phyloP scores from a whole-genome alignment of 2,329 filamentous ascomycete genomes.

The Pseudopithomyces chartarum region DNA sequence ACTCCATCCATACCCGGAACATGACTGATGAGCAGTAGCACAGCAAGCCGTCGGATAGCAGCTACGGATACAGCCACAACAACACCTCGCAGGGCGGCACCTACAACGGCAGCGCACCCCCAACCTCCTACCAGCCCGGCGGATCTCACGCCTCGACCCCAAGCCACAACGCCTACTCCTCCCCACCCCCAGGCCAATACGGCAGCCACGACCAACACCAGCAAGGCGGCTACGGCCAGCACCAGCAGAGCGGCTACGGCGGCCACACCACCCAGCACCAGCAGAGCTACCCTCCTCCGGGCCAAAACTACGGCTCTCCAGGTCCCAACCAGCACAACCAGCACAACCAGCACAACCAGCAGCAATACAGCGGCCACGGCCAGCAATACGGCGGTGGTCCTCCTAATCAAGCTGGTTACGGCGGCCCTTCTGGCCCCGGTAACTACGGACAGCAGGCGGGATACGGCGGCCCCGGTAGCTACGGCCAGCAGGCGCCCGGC shows the following conservation, averaged over 20 bases:
- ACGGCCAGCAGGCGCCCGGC: constrained; percentile 28
- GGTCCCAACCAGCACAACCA: background rate
- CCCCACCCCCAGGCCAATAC: constrained; percentile 18
- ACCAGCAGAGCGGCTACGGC: constrained; percentile 14
- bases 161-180: constrained; percentile 23
- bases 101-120: constrained; percentile 68
- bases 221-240: constrained; percentile 20
- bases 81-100: constrained; percentile 53
- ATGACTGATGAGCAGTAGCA: constrained; percentile 26
- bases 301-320: constrained; percentile 10
- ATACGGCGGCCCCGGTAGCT: constrained; percentile 10
- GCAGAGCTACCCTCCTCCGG: constrained; percentile 7
- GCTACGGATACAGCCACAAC: constrained; percentile 64
- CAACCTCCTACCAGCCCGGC: constrained; percentile 61
- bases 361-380: constrained; percentile 5
- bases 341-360: constrained; percentile 4
- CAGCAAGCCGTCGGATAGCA: constrained; percentile 47
- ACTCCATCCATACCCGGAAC: background rate
- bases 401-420: background rate
- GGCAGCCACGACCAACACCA: constrained; percentile 20
- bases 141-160: constrained; percentile 25
- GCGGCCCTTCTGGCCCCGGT: too few species aligned
- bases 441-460: background rate
- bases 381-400: constrained; percentile 9
- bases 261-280: constrained; percentile 12